phyloP scores from a whole-genome alignment of 2,329 filamentous ascomycete species.

The Periconia sp. region DNA sequence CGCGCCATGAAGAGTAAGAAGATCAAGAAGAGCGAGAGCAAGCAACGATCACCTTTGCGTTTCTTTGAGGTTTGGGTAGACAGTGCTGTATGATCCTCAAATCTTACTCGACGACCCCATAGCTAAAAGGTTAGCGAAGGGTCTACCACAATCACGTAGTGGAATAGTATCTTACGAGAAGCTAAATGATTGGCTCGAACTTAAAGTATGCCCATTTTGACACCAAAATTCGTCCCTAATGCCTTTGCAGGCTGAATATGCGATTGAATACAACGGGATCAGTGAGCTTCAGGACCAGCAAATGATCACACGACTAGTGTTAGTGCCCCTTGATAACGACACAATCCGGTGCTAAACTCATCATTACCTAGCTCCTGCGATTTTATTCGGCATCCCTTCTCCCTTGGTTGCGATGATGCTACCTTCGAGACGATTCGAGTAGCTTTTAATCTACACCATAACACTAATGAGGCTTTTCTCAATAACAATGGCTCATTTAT shows the following conservation, averaged over 20 bases:
- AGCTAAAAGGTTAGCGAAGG: neutral
- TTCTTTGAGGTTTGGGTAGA: neutral
- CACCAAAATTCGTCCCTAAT: neutral
- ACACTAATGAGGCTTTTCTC: conserved; percentile 13
- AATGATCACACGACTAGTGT: conserved; percentile 1
- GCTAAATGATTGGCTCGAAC: conserved; percentile 1
- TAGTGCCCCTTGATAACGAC: neutral
- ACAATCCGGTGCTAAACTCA: neutral
- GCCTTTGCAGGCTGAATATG: neutral
- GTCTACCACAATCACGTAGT: neutral
- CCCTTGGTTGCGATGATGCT: neutral
- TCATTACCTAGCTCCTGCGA: neutral
- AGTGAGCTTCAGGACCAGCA: neutral
- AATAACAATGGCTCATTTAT: conserved; percentile 18
- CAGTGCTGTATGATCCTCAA: neutral
- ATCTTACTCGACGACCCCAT: neutral
- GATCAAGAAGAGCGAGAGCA: no score
- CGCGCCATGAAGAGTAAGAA: no score
- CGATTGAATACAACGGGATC: neutral
- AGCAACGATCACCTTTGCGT: no score
- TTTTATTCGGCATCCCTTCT: neutral
- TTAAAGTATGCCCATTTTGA: neutral
- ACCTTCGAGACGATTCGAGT: conserved; percentile 4
- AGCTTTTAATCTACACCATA: conserved; percentile 11
- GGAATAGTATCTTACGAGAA: neutral